A percentile compares a stretch with the other conserved stretches of the same genome.
phyloP scores from a whole-genome alignment of 768 basidiomycete genomes.

The Mycena epipterygia region DNA sequence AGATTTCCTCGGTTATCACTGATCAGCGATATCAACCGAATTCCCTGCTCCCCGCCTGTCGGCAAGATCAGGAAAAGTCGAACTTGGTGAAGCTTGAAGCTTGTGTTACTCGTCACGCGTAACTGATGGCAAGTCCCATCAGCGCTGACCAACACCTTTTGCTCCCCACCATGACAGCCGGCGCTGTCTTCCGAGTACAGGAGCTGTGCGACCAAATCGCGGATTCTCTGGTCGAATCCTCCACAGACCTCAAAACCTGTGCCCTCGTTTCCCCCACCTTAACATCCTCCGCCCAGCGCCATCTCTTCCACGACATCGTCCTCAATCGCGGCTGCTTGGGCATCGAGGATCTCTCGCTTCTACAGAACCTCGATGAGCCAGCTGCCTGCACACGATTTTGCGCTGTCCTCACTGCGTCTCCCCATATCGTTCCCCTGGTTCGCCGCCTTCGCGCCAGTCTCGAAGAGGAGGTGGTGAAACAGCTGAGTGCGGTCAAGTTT shows the following conservation, averaged over 20 bases:
- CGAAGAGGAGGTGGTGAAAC: background rate
- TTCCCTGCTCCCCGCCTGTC: no score
- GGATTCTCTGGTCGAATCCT: background rate
- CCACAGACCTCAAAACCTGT: background rate
- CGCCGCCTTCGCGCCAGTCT: background rate
- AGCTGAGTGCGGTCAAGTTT: background rate
- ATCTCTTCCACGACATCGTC: background rate
- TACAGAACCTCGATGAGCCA: no score
- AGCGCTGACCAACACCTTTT: no score
- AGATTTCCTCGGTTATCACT: no score
- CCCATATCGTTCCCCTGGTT: background rate
- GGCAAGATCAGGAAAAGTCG: no score
- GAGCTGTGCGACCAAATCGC: background rate
- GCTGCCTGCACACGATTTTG: background rate
- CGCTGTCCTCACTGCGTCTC: background rate
- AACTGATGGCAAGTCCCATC: no score
- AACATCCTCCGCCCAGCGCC: background rate
- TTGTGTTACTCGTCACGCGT: no score
- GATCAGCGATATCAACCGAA: no score
- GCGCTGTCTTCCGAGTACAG: background rate
- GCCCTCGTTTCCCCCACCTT: background rate
- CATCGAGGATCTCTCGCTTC: background rate
- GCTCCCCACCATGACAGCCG: no score
- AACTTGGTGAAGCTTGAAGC: no score
- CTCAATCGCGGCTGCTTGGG: background rate